Evolutionary conservation across 139 green algal genomes (phyloP).

Genomic region (Tetraselmis chui): DNA sequence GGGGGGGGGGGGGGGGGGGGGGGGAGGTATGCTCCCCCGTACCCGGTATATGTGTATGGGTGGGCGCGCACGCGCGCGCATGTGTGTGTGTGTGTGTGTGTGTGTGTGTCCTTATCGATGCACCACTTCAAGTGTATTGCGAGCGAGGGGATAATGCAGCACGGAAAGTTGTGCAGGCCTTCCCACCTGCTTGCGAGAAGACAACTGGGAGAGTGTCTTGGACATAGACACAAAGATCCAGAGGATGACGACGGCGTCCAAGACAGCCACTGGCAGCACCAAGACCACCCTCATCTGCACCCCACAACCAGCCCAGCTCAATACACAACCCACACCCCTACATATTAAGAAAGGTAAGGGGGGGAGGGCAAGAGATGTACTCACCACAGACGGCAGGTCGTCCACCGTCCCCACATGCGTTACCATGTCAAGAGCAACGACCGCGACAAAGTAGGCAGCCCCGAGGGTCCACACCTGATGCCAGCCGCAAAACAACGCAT

Average conservation of each 20-base stretch:
- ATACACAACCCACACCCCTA: too few relatives aligned
- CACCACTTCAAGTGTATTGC: too few relatives aligned
- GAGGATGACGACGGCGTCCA: constrained; percentile 63
- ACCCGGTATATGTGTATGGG: too few relatives aligned
- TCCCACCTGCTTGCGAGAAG: constrained; percentile 5
- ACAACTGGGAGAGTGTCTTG: constrained; percentile 49
- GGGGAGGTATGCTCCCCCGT: too few relatives aligned
- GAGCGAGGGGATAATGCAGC: too few relatives aligned
- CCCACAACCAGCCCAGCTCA: too few relatives aligned
- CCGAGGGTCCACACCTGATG: constrained; percentile 43
- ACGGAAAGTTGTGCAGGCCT: too few relatives aligned
- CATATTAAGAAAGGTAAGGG: too few relatives aligned
- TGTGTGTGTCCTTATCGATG: too few relatives aligned
- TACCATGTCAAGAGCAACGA: constrained; percentile 36
- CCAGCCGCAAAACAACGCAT: too few relatives aligned
- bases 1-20: too few relatives aligned
- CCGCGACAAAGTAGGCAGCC: constrained; percentile 36
- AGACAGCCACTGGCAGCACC: constrained; percentile 49
- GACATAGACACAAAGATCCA: constrained; percentile 64
- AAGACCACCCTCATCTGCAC: constrained; percentile 46
- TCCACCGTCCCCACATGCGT: constrained; percentile 61
- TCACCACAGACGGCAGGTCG: constrained; percentile 35
- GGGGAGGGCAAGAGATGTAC: not conserved
- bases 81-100: not conserved
- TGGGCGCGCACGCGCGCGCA: too few relatives aligned